These are phyloP conservation scores for Komagataella ulmi DNA, from an alignment of 805 yeast species.

Conservation along the genomic window DNA sequence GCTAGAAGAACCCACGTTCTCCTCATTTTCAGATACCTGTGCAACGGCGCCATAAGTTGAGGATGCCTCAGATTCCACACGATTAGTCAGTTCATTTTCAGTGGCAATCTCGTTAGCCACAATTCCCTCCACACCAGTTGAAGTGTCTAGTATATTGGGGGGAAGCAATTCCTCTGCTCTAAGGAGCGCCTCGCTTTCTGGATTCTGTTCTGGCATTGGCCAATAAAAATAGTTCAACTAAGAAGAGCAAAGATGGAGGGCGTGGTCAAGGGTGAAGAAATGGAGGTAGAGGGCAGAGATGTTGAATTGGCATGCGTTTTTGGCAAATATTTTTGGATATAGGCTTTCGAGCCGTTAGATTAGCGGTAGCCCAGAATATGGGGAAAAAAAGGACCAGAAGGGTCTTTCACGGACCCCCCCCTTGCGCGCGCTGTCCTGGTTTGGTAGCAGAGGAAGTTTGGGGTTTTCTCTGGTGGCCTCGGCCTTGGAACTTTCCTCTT, in stretches of 20 bases:
- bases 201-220: background rate
- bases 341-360: background rate
- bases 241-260: background rate
- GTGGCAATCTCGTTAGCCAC: constrained; percentile 7
- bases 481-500: no score
- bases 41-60: background rate
- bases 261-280: background rate
- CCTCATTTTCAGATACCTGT: background rate
- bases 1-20: background rate
- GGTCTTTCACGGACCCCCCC: no score
- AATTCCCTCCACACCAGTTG: constrained; percentile 5
- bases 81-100: background rate
- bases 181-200: background rate
- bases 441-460: no score
- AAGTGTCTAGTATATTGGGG: constrained; percentile 2
- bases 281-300: background rate
- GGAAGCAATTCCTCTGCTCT: background rate
- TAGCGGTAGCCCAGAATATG: background rate
- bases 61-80: background rate
- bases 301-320: background rate
- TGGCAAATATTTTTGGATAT: background rate
- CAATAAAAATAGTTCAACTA: no score
- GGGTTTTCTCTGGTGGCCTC: no score
- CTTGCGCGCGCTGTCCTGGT: no score
- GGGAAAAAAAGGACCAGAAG: background rate